A percentile compares a stretch with the other conserved stretches of the same genome.
Evolutionary conservation across 1,284 basidiomycete genomes (phyloP).

Genomic region (Ceratobasidium theobromae): DNA sequence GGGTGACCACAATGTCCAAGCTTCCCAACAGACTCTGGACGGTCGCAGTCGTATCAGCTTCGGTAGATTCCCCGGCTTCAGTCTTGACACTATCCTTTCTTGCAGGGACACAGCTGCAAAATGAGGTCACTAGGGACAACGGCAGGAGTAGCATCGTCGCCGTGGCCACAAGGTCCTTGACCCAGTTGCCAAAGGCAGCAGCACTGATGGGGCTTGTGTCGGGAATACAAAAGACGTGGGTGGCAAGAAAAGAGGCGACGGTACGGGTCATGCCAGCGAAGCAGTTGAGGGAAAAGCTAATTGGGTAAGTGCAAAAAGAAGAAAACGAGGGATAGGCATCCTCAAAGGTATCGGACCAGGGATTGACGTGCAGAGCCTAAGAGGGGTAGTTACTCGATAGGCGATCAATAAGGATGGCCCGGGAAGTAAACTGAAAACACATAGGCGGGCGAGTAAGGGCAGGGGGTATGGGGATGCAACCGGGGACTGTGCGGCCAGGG

Average conservation of each 20-base stretch:
- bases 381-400: too few species aligned
- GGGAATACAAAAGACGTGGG: conserved; percentile 82
- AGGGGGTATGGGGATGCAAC: too few species aligned
- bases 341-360: conserved; percentile 91
- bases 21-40: conserved; percentile 11
- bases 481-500: too few species aligned
- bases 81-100: background rate
- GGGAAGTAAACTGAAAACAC: too few species aligned
- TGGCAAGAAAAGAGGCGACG: conserved; percentile 85
- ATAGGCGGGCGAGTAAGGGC: too few species aligned
- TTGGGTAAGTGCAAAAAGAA: conserved; percentile 76
- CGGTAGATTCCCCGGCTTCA: background rate
- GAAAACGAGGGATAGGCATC: conserved; percentile 79
- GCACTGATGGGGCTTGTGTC: conserved; percentile 68
- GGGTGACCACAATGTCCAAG: background rate
- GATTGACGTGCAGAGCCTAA: conserved; percentile 96
- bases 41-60: background rate
- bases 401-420: too few species aligned
- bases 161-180: conserved; percentile 75
- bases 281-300: conserved; percentile 83
- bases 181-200: conserved; percentile 84
- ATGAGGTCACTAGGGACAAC: background rate
- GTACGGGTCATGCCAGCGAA: conserved; percentile 89
- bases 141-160: conserved; percentile 44
- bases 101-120: background rate